A percentile compares a stretch with the other conserved stretches of the same genome.
Evolutionary conservation across 2,329 filamentous ascomycete species (phyloP).

Genomic region (Fusarium oligoseptatum): DNA sequence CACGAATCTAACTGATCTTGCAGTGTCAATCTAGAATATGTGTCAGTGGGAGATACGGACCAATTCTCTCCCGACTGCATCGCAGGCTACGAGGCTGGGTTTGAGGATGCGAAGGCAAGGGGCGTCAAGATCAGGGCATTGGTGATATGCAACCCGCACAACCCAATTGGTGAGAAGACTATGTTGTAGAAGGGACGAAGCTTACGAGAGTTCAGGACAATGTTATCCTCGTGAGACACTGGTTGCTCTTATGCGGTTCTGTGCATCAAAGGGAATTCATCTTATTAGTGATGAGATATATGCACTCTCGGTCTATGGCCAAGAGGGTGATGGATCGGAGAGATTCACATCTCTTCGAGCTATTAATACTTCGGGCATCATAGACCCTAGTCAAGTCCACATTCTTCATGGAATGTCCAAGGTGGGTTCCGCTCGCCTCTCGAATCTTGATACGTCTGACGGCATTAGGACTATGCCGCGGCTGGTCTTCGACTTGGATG

Average conservation of each 20-base stretch:
- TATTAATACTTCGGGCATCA: background rate
- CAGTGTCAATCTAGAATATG: background rate
- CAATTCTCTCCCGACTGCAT: background rate
- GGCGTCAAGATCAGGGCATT: background rate
- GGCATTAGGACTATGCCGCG: background rate
- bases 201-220: background rate
- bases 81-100: background rate
- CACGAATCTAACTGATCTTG: background rate
- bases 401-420: conserved; percentile 6
- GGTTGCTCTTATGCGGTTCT: background rate
- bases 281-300: conserved; percentile 8
- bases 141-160: conserved; percentile 5
- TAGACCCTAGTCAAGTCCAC: background rate
- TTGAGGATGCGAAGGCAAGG: background rate
- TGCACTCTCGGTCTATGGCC: background rate
- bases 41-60: background rate
- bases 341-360: background rate
- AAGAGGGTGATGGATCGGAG: background rate
- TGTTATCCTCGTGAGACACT: background rate
- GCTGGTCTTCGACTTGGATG: conserved; percentile 5
- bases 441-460: background rate
- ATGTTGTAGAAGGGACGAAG: background rate
- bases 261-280: background rate
- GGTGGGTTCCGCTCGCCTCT: background rate
- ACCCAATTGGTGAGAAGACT: background rate